These are phyloP conservation scores for Gynostemma pentaphyllum DNA, from an alignment of 306 rosid species.

Conservation along the genomic window DNA sequence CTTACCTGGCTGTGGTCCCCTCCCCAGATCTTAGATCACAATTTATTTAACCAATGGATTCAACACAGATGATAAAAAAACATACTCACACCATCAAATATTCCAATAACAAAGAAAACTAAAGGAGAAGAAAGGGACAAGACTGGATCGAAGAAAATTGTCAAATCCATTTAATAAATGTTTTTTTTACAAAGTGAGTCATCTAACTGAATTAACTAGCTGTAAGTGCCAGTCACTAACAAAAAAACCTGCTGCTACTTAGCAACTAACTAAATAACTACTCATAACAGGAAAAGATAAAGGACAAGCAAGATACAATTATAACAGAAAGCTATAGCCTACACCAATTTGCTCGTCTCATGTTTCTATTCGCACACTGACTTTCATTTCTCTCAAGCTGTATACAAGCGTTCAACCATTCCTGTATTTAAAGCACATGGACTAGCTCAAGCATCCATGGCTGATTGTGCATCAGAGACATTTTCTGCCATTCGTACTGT, in stretches of 20 bases:
- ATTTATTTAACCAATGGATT: too few species aligned
- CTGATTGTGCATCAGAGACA: conserved; percentile 88
- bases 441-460: conserved; percentile 71
- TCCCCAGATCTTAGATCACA: too few species aligned
- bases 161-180: too few species aligned
- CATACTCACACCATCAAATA: too few species aligned
- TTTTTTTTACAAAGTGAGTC: too few species aligned
- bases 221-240: neutral
- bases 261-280: neutral
- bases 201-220: too few species aligned
- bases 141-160: too few species aligned
- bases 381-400: conserved; percentile 40
- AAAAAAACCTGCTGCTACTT: neutral
- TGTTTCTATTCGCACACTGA: conserved; percentile 23
- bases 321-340: neutral
- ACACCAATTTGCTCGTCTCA: neutral
- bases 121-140: too few species aligned
- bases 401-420: conserved; percentile 88
- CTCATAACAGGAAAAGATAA: neutral
- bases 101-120: too few species aligned
- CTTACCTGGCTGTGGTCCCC: too few species aligned
- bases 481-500: conserved; percentile 96
- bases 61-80: too few species aligned
- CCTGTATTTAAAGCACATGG: conserved; percentile 85
- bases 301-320: neutral